Evolutionary conservation across 345 rosid genomes (phyloP), one percentile per base, ranked within the genome.

Genomic region (Lenwebbia sp.): DNA sequence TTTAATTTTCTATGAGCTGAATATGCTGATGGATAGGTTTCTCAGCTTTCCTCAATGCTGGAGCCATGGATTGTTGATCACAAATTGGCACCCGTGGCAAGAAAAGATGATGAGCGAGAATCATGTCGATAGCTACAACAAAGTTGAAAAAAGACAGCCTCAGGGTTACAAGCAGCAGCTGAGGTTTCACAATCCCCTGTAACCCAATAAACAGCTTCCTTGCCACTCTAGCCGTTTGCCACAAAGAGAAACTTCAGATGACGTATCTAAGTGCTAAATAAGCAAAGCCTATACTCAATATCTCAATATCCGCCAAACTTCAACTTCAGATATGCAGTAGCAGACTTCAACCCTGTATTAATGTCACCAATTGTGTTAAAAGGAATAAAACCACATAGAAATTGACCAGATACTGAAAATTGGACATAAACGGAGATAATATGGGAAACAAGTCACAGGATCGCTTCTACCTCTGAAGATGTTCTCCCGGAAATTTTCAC

Each of bases 271-370:
- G 47, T 19, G 78, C 47, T 33, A 70, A 70, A 70, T 70, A 70
- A 70, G 78, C 22, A 70, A 70, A 33, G 78, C 78, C 78, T 33
- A 70, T 33, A 33, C 78, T 70, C 44, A 65, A 65, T 33, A 33
- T 65, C 76, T 65, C 76, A 65, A 33, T 33, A 70, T 70, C 78
- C 3, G 4, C 44, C 78, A 33, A 70, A 90, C 82, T 84, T 55
- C 87, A 85, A 89, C 92, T 90, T 83, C 86, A 85, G 86, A 85
- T 51, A 85, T 83, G 86, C 84, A 87, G 88, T 88, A 62, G 91
- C 90, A 92, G 93, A 90, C 92, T 87, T 91, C 91, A 93, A 86
- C 92, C 94, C 86, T 85, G 86, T 19, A 17, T 52, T 30, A 22
- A 84, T 50, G 78, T 52, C 40, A 41, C 4, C 74, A 25, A 33